Base-by-base conservation (phyloP, 2,329 filamentous ascomycete species). In the Fusarium brevicatenulatum region DNA sequence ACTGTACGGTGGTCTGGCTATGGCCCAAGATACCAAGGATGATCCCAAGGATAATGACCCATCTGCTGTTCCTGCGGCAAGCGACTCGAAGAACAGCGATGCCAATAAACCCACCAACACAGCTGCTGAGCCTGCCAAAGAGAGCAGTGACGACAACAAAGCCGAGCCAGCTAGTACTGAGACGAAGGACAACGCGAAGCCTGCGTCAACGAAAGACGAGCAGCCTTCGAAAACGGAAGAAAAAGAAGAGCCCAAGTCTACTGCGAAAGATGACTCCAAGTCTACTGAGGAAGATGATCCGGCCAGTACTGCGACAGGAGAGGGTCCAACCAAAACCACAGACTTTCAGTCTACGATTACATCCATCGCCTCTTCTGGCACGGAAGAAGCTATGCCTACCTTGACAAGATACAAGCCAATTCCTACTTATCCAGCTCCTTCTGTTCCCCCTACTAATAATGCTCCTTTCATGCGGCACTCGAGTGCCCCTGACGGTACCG, bases 401-500 rank as follows among this genome's bases (percentile, higher is more conserved):
- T 79, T 87, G 70, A 83, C 85, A 36, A 79, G 78, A 56, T 70
- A 80, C 56, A 81, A 77, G 19, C 71, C 77, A 8, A 81, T 86
- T 57, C 84, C 85, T 72, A 89, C 89, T 28, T 93, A 92, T 72
- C 93, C 95, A 9, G 84, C 92, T 3, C 87, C 94, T 8, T 88
- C 90, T 32, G 91, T 98, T 6, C 96, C 96, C 12, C 93, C 95
- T 32, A 97, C 93, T 7, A 87, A 89, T 43, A 90, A 92, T 78
- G 96, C 96, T 9, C 95, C 95, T 21, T 99, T 94, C 80, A 97
- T 98, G 94, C 92, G 95, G 79, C 91, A 92, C 78, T 97, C 95
- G 2, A 91, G 84, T 59, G 86, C 95, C 16, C 96, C 96, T 5
- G 93, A 98, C 78, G 96, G 96, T 61, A 98, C 95, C 8, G 92